A percentile compares a stretch with the other conserved stretches of the same genome.
These are phyloP conservation scores for Ophiostoma montium DNA, from an alignment of 2,329 filamentous ascomycete species.

Conservation along the genomic window DNA sequence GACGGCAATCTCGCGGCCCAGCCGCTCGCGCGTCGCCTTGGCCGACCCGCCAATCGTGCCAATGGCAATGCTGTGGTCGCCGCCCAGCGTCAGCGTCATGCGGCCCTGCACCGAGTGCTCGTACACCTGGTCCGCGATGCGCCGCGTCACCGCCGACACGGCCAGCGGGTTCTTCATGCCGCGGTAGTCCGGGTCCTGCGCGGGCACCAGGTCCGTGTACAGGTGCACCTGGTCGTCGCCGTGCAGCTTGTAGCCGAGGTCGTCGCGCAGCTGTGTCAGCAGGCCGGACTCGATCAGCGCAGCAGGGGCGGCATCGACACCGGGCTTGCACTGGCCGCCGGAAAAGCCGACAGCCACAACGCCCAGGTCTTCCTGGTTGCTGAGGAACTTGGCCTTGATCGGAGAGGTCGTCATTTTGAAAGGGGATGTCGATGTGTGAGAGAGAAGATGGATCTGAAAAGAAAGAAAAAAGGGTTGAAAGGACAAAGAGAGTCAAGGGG, in stretches of 20 bases:
- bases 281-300: slow-evolving; percentile 83
- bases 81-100: slow-evolving; percentile 83
- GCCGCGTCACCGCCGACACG: slow-evolving; percentile 71
- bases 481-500: no score
- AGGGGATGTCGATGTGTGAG: background rate
- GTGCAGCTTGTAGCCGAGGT: slow-evolving; percentile 78
- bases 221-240: slow-evolving; percentile 72
- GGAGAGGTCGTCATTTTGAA: slow-evolving; percentile 38
- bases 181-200: slow-evolving; percentile 62
- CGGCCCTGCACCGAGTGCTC: slow-evolving; percentile 68
- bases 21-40: slow-evolving; percentile 70
- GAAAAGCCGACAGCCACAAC: slow-evolving; percentile 94
- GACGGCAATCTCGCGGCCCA: slow-evolving; percentile 68
- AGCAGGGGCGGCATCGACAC: slow-evolving; percentile 80
- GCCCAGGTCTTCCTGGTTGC: slow-evolving; percentile 65
- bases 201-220: slow-evolving; percentile 62
- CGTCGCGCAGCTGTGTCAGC: slow-evolving; percentile 65
- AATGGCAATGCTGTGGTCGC: slow-evolving; percentile 93
- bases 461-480: background rate
- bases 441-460: background rate
- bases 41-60: slow-evolving; percentile 82
- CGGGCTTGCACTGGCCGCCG: slow-evolving; percentile 85
- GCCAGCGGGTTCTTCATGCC: slow-evolving; percentile 88
- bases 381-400: slow-evolving; percentile 60
- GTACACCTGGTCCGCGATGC: slow-evolving; percentile 76